These are phyloP conservation scores for Penicillium riverlandense DNA, from an alignment of 495 filamentous ascomycete genomes.

Conservation along the genomic window DNA sequence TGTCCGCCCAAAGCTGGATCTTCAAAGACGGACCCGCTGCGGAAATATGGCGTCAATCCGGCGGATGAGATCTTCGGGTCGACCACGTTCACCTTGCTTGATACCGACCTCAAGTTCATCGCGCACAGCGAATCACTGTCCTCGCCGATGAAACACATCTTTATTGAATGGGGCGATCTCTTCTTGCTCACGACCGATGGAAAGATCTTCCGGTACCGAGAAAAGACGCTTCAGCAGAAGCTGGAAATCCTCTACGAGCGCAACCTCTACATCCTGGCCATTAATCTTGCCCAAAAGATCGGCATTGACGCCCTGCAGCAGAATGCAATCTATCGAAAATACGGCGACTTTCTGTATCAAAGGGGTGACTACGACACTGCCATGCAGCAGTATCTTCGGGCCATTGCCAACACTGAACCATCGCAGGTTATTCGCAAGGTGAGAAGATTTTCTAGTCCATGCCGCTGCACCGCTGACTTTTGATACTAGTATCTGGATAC, in stretches of 20 bases:
- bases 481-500: conserved; percentile 73
- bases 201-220: conserved; percentile 88
- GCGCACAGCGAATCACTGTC: conserved; percentile 80
- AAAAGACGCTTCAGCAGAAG: conserved; percentile 83
- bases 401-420: conserved; percentile 90
- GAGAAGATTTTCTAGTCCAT: background rate
- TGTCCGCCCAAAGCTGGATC: conserved; percentile 69
- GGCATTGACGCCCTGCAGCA: conserved; percentile 71
- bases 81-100: conserved; percentile 78
- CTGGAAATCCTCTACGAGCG: conserved; percentile 91
- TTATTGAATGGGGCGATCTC: conserved; percentile 85
- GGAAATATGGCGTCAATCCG: conserved; percentile 60
- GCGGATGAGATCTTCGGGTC: conserved; percentile 72
- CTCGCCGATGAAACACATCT: conserved; percentile 69
- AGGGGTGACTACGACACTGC: conserved; percentile 92
- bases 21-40: conserved; percentile 41
- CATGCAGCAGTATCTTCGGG: conserved; percentile 96
- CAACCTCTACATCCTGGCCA: conserved; percentile 85
- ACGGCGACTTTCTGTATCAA: conserved; percentile 93
- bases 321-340: conserved; percentile 86
- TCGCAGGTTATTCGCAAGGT: conserved; percentile 92
- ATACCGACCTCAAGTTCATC: conserved; percentile 85
- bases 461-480: background rate
- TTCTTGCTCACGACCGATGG: conserved; percentile 84
- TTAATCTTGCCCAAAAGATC: conserved; percentile 86